A percentile compares a stretch with the other conserved stretches of the same genome.
phyloP scores from a whole-genome alignment of 768 basidiomycete species.

The Boletellus emodensis region DNA sequence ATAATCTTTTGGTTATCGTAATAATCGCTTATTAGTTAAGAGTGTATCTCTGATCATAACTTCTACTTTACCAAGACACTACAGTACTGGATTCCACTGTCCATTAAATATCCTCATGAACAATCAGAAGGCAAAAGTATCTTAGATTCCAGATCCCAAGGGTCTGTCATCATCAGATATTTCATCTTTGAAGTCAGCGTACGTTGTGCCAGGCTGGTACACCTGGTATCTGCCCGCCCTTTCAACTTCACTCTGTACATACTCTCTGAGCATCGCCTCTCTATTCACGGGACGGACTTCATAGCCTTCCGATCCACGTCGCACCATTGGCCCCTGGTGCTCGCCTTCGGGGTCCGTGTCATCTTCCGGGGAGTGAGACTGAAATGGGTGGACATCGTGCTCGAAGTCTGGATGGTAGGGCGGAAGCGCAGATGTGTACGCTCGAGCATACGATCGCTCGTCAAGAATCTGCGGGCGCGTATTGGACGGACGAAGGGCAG shows the following conservation, averaged over 20 bases:
- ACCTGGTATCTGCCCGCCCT: slow-evolving; percentile 60
- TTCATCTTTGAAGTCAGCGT: slow-evolving; percentile 19
- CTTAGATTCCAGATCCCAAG: slow-evolving; percentile 18
- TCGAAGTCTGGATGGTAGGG: slow-evolving; percentile 77
- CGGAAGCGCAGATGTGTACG: slow-evolving; percentile 49
- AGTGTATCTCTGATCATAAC: slow-evolving; percentile 25
- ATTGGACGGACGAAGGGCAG: slow-evolving; percentile 64
- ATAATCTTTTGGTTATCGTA: slow-evolving; percentile 7
- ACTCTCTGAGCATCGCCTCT: slow-evolving; percentile 59
- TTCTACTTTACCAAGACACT: slow-evolving; percentile 23
- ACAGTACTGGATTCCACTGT: slow-evolving; percentile 12
- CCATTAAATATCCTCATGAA: slow-evolving; percentile 3
- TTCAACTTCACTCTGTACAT: slow-evolving; percentile 51
- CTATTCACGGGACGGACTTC: slow-evolving; percentile 62
- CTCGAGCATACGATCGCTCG: slow-evolving; percentile 25
- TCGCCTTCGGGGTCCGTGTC: slow-evolving; percentile 32
- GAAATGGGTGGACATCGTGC: slow-evolving; percentile 26
- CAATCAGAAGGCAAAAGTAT: not conserved
- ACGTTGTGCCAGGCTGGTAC: slow-evolving; percentile 58
- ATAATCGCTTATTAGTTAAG: slow-evolving; percentile 32
- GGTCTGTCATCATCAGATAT: slow-evolving; percentile 22
- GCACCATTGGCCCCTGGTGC: slow-evolving; percentile 37
- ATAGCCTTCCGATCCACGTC: slow-evolving; percentile 80
- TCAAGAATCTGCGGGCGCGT: slow-evolving; percentile 31
- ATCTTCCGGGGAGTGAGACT: slow-evolving; percentile 14